phyloP scores from a whole-genome alignment of 2,329 filamentous ascomycete species.

The Fusarium kyushuense region DNA sequence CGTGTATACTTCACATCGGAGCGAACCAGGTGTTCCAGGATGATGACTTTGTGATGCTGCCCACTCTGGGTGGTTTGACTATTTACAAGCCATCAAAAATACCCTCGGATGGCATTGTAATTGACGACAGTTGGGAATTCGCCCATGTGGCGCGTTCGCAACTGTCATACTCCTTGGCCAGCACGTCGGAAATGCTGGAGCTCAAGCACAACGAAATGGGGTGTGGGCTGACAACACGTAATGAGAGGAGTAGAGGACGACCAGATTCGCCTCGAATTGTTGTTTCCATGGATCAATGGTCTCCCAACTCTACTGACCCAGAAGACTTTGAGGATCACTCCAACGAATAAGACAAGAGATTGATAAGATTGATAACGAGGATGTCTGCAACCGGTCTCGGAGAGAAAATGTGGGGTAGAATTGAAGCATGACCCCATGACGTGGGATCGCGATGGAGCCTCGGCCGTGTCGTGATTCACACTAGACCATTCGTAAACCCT shows the following conservation, averaged over 20 bases:
- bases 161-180: background rate
- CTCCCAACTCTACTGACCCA: background rate
- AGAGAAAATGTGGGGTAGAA: slow-evolving; percentile 17
- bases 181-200: background rate
- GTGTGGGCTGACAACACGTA: background rate
- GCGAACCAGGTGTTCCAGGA: slow-evolving; percentile 31
- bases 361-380: slow-evolving; percentile 14
- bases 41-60: slow-evolving; percentile 32
- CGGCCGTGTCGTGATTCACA: slow-evolving; percentile 33
- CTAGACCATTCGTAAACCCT: background rate
- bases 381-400: slow-evolving; percentile 32
- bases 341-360: background rate
- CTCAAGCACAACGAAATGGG: background rate
- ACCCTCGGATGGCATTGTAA: background rate
- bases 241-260: background rate
- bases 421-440: slow-evolving; percentile 37
- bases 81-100: slow-evolving; percentile 17
- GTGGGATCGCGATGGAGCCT: slow-evolving; percentile 35
- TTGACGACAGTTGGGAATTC: background rate
- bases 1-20: background rate
- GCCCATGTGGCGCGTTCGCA: background rate
- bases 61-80: slow-evolving; percentile 19
- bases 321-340: background rate
- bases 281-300: background rate
- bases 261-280: fast-evolving